phyloP scores from a whole-genome alignment of 257 asterid species.

The Lavandula angustifolia region DNA sequence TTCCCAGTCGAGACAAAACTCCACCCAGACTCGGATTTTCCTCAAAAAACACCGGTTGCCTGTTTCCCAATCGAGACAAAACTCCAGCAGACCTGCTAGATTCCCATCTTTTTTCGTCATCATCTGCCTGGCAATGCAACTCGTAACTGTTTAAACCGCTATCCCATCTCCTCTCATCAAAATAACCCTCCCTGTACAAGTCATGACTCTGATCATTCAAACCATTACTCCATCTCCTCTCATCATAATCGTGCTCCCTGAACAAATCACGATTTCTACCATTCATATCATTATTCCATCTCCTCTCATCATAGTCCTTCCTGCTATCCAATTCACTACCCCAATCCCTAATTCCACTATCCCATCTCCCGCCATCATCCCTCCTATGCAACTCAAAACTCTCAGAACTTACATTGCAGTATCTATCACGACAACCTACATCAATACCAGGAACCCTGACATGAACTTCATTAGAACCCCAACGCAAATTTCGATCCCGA shows the following conservation, averaged over 20 bases:
- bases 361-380: constrained; percentile 26
- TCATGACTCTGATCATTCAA: constrained; percentile 31
- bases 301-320: constrained; percentile 27
- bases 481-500: constrained; percentile 27
- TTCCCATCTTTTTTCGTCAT: constrained; percentile 27
- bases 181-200: constrained; percentile 34
- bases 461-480: constrained; percentile 24
- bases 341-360: constrained; percentile 23
- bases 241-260: constrained; percentile 31
- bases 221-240: constrained; percentile 28
- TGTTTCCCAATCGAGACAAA: constrained; percentile 27
- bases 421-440: constrained; percentile 23
- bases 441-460: constrained; percentile 32
- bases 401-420: constrained; percentile 14
- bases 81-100: constrained; percentile 22
- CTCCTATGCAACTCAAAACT: constrained; percentile 24
- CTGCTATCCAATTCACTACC: constrained; percentile 21
- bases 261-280: constrained; percentile 31
- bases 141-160: constrained; percentile 14
- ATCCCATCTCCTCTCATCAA: constrained; percentile 40
- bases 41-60: constrained; percentile 27
- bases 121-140: background rate
- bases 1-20: constrained; percentile 28
- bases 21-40: constrained; percentile 39
- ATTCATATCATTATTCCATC: constrained; percentile 13